Evolutionary conservation across 2,329 filamentous ascomycete genomes (phyloP).

Genomic region (Conoideocrella luteorostrata): DNA sequence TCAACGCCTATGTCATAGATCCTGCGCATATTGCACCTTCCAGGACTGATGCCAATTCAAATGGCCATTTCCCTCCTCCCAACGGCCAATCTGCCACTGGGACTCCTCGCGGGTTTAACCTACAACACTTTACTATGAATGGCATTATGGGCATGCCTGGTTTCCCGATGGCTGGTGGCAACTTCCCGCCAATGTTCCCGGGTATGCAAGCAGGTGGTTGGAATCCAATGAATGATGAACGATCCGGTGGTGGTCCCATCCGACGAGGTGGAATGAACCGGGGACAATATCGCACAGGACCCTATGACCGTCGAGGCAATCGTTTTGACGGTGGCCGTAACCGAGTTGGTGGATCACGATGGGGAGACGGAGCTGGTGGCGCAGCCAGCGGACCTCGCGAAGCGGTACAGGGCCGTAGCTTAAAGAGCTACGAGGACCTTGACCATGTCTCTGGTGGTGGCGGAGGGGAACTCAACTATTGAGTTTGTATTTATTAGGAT

Average conservation of each 20-base stretch:
- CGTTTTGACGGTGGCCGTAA: constrained; percentile 47
- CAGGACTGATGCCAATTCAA: constrained; percentile 87
- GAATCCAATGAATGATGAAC: constrained; percentile 47
- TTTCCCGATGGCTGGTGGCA: constrained; percentile 45
- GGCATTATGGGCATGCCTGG: constrained; percentile 53
- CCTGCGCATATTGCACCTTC: constrained; percentile 92
- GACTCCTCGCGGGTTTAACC: constrained; percentile 86
- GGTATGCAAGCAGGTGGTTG: constrained; percentile 43
- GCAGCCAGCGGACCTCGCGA: constrained; percentile 79
- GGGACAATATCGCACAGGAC: constrained; percentile 58
- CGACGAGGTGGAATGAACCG: constrained; percentile 55
- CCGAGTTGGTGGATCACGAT: constrained; percentile 49
- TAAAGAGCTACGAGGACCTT: constrained; percentile 96
- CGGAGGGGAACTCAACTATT: constrained; percentile 87
- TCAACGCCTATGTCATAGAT: constrained; percentile 92
- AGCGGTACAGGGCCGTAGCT: constrained; percentile 82
- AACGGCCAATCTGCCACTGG: constrained; percentile 71
- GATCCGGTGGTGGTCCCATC: constrained; percentile 59
- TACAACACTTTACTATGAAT: constrained; percentile 63
- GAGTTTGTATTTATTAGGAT: background rate
- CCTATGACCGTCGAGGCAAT: constrained; percentile 64
- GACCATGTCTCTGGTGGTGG: constrained; percentile 74
- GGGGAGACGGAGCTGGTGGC: constrained; percentile 70
- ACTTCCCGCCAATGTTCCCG: constrained; percentile 50
- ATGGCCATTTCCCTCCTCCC: constrained; percentile 84